Base-by-base conservation (phyloP, 805 yeast genomes). In the Yamadazyma olivae region DNA sequence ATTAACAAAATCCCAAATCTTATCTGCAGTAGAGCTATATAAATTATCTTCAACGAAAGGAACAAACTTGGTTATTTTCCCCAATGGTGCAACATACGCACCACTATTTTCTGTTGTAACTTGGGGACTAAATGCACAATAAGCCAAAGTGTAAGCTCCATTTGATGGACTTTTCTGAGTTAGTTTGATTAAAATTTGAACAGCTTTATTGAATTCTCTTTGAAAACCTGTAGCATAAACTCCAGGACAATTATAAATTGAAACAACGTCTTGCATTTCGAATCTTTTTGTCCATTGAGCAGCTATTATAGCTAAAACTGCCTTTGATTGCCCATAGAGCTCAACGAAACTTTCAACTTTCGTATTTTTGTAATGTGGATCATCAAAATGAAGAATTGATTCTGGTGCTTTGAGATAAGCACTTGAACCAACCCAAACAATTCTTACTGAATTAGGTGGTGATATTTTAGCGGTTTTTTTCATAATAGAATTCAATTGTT, bases 71-170 rank as follows among this genome's bases (percentile, higher is more conserved):
- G 17, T 58, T 28, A 43, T 34, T 36, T 40, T 53, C 15, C 59
- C 71, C 46, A 62, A 71, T 3, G 78, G 56, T 37, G 61, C 45
- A 37, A 70, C 39, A 46, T 68, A 53, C 19, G 49, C 54, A 2
- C 70, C 70, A 26, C 56, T 50, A 9, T 64, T 51, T 27, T 44
- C 43, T 2, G 50, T 8, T 1, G 62, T 58, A 13, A 71, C 41
- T 5, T 56, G 51, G 4, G 76, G 75, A 18, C 50, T 44, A 32
- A 72, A 51, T 0, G 70, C 70, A 3, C 68, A 75, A 41, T 50
- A 70, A 14, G 70, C 48, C 41, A 65, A 74, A 7, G 76, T 49
- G 37, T 64, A 59, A 1, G 77, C 71, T 10, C 78, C 79, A 27
- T 57, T 57, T 25, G 45, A 44, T 5, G 21, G 20, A 31, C n/a